Evolutionary conservation across 352 stramenopile species (phyloP), one percentile per base, ranked within the genome.

Genomic region (Blastocystis sp.): DNA sequence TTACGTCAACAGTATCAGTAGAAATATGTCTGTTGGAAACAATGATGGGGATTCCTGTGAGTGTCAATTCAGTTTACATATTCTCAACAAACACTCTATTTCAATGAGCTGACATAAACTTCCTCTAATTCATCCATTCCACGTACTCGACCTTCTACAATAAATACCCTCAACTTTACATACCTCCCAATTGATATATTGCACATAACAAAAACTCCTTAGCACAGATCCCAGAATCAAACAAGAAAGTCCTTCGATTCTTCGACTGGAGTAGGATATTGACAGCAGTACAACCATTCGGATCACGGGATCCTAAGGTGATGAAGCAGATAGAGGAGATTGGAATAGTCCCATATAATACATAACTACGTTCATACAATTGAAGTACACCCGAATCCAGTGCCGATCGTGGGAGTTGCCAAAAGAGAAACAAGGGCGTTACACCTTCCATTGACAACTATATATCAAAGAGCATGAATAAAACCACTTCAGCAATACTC

Each of bases 11-110:
- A 22, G 22, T 81, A 60, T 81, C 44, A 22, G n/a, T 35, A n/a
- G 53, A 66, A 9, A 54, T 81, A n/a, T 81, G 62, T 75, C 42
- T 75, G 62, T 51, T 9, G 42, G 40, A 35, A 70, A 70, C n/a
- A 24, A 68, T 17, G 11, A 30, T 68, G 15, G 17, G 58, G 58
- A 58, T 58, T 58, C 51, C 51, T 58, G 13, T 22, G 13, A 58
- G 51, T 22, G 13, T 58, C 51, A 58, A 58, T 58, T n/a, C 51
- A 58, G 13, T 22, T 22, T 22, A 22, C 51, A 22, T 58, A 58
- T 58, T 22, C 51, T 22, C 51, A 58, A 58, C 51, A 58, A 58
- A 58, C 51, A 58, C 22, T 22, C 51, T 22, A 58, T 22, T 58
- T 58, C 51, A 22, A 13, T 33, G 27, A n/a, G 15, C 19, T 33